These are phyloP conservation scores for Candida vaughaniae DNA, from an alignment of 805 yeast genomes.

Conservation along the genomic window DNA sequence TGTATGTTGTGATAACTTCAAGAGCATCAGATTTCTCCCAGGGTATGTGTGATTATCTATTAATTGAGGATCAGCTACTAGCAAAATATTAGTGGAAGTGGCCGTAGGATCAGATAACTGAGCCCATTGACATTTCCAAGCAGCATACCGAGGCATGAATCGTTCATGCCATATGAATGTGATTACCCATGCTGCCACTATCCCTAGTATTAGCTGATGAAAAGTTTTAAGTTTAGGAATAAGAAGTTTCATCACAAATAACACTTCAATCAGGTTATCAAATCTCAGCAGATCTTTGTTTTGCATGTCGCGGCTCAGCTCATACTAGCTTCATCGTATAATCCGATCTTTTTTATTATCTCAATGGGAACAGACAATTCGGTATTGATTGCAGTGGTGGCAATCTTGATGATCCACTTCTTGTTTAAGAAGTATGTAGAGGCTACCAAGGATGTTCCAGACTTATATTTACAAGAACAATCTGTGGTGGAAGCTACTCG, in stretches of 20 bases:
- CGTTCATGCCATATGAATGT: constrained; percentile 34
- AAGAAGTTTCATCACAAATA: constrained; percentile 1
- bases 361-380: constrained; percentile 9
- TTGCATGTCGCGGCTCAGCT: too few species aligned
- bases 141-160: constrained; percentile 24
- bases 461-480: constrained; percentile 60
- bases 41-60: constrained; percentile 47
- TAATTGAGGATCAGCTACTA: constrained; percentile 46
- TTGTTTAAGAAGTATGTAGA: constrained; percentile 26
- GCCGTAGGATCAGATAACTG: neutral
- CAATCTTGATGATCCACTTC: constrained; percentile 18
- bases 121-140: constrained; percentile 34
- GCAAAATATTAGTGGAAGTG: constrained; percentile 25
- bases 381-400: constrained; percentile 18
- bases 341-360: too few species aligned
- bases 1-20: constrained; percentile 39
- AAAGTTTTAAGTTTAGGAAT: constrained; percentile 22
- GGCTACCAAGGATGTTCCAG: constrained; percentile 53
- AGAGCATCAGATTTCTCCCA: constrained; percentile 30
- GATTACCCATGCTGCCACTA: constrained; percentile 27
- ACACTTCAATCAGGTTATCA: too few species aligned
- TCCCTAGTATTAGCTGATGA: constrained; percentile 24
- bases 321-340: too few species aligned
- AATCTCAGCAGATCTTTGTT: too few species aligned
- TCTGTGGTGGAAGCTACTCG: constrained; percentile 65